Conservation (phyloP, 2,329 filamentous ascomycete genomes). For the Colletotrichum scovillei region DNA sequence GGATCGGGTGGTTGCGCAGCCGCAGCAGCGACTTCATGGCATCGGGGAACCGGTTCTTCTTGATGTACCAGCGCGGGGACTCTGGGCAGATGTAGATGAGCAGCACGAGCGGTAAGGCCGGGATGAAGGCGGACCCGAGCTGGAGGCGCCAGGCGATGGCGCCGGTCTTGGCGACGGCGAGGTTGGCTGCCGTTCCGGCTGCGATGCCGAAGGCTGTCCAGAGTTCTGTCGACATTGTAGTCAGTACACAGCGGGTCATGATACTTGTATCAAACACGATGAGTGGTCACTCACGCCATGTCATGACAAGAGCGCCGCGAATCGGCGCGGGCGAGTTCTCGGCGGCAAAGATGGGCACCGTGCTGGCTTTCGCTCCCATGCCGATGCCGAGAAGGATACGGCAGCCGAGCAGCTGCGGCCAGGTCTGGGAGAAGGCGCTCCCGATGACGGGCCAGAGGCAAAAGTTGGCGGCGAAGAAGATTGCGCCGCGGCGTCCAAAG, state of each 20-base stretch:
- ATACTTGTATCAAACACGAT: too few species aligned
- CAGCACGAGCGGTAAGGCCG: conserved; percentile 62
- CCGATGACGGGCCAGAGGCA: conserved; percentile 77
- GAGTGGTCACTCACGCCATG: not conserved
- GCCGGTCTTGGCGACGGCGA: conserved; percentile 63
- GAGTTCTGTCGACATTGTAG: conserved; percentile 73
- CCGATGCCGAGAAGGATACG: conserved; percentile 81
- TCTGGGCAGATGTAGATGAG: conserved; percentile 73
- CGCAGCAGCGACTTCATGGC: conserved; percentile 67
- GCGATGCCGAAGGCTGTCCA: conserved; percentile 69
- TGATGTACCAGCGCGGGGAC: conserved; percentile 74
- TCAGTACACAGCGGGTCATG: not conserved
- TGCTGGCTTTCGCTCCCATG: conserved; percentile 79
- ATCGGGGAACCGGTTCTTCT: conserved; percentile 64
- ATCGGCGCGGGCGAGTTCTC: conserved; percentile 78
- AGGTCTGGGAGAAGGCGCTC: conserved; percentile 77
- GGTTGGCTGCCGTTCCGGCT: conserved; percentile 67
- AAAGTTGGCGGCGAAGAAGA: conserved; percentile 78
- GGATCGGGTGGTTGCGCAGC: conserved; percentile 68
- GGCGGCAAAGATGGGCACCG: conserved; percentile 80
- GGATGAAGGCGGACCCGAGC: conserved; percentile 72
- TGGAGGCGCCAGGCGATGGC: conserved; percentile 67
- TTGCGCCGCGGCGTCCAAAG: conserved; percentile 74
- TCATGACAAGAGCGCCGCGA: conserved; percentile 70
- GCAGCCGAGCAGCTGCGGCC: conserved; percentile 77